Percentiles rank a stretch among this genome's conserved stretches.
These are phyloP conservation scores for Xylogone sp. DNA, from an alignment of 2,329 filamentous ascomycete genomes.

Conservation along the genomic window DNA sequence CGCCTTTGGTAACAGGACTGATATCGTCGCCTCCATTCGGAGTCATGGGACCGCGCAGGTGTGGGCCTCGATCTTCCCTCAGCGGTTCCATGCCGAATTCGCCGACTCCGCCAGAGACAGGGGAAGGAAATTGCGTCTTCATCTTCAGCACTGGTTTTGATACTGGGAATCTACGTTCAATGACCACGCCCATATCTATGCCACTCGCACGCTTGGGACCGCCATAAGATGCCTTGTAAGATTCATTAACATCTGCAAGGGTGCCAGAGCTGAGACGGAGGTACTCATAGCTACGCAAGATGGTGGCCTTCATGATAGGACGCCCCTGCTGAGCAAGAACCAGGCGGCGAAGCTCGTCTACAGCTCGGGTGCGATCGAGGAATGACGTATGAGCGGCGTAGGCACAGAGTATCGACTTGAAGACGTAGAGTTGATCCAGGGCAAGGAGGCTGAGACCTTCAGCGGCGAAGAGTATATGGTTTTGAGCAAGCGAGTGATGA, in stretches of 20 bases:
- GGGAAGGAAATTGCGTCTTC: slow-evolving; percentile 12
- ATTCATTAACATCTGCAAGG: slow-evolving; percentile 49
- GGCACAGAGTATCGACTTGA: slow-evolving; percentile 56
- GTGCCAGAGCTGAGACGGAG: slow-evolving; percentile 48
- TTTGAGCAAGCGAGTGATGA: slow-evolving; percentile 53
- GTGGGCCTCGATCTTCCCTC: slow-evolving; percentile 21
- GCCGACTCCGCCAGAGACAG: not conserved
- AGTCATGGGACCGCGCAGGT: slow-evolving; percentile 45
- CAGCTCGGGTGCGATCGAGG: slow-evolving; percentile 50
- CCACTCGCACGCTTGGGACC: slow-evolving; percentile 42
- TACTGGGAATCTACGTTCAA: not conserved
- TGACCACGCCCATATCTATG: slow-evolving; percentile 31
- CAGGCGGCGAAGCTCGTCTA: slow-evolving; percentile 59
- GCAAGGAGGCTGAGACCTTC: slow-evolving; percentile 56
- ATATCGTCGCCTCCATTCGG: slow-evolving; percentile 60
- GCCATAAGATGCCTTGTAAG: slow-evolving; percentile 55
- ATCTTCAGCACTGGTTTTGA: slow-evolving; percentile 1
- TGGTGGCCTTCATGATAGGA: slow-evolving; percentile 45
- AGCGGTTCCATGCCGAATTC: slow-evolving; percentile 1
- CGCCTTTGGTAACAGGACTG: slow-evolving; percentile 56
- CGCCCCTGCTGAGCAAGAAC: slow-evolving; percentile 50
- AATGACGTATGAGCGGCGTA: slow-evolving; percentile 44
- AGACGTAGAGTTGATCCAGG: slow-evolving; percentile 60
- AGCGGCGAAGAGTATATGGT: slow-evolving; percentile 57
- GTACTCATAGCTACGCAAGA: slow-evolving; percentile 55